These are phyloP conservation scores for Cryptococcus sp. DNA, from an alignment of 1,284 basidiomycete species.

Conservation along the genomic window DNA sequence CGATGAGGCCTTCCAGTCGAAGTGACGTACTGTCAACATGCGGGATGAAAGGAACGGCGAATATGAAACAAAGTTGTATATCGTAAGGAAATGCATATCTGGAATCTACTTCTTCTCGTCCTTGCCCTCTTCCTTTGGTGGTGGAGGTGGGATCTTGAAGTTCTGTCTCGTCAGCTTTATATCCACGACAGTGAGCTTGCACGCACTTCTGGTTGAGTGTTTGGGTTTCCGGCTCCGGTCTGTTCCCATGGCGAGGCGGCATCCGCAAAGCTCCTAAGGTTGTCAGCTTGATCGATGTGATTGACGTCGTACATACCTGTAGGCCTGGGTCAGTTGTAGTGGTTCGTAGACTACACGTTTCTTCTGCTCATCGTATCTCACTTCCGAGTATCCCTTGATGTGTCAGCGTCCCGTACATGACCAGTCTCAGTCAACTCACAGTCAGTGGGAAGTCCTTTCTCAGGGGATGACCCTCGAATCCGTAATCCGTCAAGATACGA, in stretches of 20 bases:
- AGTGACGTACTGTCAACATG: no score
- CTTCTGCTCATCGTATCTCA: slow-evolving; percentile 96
- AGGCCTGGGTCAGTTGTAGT: slow-evolving; percentile 94
- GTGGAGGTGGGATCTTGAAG: slow-evolving; percentile 48
- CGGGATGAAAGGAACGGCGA: no score
- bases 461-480: slow-evolving; percentile 96
- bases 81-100: not conserved
- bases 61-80: no score
- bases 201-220: slow-evolving; percentile 32
- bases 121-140: slow-evolving; percentile 45
- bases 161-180: slow-evolving; percentile 20
- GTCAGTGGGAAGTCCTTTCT: slow-evolving; percentile 98
- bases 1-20: no score
- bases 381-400: slow-evolving; percentile 84
- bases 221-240: slow-evolving; percentile 68
- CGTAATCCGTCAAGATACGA: slow-evolving; percentile 97
- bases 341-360: slow-evolving; percentile 99
- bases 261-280: slow-evolving; percentile 80
- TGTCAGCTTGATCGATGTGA: slow-evolving; percentile 3
- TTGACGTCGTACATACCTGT: slow-evolving; percentile 64
- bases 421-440: slow-evolving; percentile 54
- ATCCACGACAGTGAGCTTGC: not conserved
- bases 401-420: not conserved
- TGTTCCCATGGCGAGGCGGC: slow-evolving; percentile 92
- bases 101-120: slow-evolving; percentile 29